phyloP scores from a whole-genome alignment of 1,284 basidiomycete species.

The Phaffia rhodozyma region DNA sequence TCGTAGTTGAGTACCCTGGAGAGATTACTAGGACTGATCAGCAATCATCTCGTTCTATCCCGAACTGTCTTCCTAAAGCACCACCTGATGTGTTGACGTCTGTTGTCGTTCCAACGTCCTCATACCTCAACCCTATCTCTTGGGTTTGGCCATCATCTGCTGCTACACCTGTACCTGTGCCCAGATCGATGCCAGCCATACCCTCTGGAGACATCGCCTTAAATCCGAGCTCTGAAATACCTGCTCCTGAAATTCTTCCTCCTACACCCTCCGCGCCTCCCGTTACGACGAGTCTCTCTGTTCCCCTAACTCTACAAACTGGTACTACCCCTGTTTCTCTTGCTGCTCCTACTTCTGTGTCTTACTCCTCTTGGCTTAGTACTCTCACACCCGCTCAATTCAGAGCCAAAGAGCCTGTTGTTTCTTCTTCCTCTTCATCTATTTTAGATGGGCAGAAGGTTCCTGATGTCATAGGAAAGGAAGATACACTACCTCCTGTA shows the following conservation, averaged over 20 bases:
- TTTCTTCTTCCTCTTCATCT: no score
- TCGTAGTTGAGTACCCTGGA: background rate
- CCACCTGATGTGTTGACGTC: background rate
- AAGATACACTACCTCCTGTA: no score
- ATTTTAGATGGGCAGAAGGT: no score
- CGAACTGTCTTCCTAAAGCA: background rate
- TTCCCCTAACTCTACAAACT: background rate
- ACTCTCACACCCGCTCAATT: background rate
- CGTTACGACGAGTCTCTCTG: background rate
- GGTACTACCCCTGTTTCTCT: background rate
- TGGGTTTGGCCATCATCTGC: slow-evolving; percentile 7
- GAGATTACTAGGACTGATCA: no score
- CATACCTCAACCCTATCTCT: slow-evolving; percentile 9
- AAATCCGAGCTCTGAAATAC: background rate
- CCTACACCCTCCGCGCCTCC: background rate
- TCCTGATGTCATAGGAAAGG: no score
- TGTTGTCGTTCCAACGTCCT: background rate
- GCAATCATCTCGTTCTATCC: background rate
- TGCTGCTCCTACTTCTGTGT: background rate
- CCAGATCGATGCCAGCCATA: background rate
- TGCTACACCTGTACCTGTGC: background rate
- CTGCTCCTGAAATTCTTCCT: background rate
- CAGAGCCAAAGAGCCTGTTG: background rate
- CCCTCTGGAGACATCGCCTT: background rate
- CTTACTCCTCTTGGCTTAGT: background rate